Conservation (phyloP, 148 eudicot genomes). For the Nepenthes mirabilis region DNA sequence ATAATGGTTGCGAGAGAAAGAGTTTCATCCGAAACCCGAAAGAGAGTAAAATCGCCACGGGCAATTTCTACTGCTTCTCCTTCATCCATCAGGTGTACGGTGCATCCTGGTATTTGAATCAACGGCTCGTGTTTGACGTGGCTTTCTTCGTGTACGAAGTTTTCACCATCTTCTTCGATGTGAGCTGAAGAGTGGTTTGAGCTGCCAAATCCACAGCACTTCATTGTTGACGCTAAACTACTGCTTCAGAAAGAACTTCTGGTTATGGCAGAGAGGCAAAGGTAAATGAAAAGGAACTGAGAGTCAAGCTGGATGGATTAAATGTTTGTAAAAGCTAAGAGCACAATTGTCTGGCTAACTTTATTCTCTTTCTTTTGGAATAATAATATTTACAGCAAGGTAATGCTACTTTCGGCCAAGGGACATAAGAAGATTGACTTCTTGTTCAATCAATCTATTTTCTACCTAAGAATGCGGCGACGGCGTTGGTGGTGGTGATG, state of each 20-base stretch:
- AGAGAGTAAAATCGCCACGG: slow-evolving; percentile 40
- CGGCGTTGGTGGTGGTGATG: too few species aligned
- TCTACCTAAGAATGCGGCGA: too few species aligned
- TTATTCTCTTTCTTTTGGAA: background rate
- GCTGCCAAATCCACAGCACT: slow-evolving; percentile 1
- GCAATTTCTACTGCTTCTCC: slow-evolving; percentile 65
- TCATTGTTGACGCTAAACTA: background rate
- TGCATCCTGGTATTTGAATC: slow-evolving; percentile 53
- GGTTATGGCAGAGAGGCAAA: too few species aligned
- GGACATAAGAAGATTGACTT: background rate
- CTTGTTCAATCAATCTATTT: too few species aligned
- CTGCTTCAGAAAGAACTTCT: background rate
- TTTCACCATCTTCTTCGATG: background rate
- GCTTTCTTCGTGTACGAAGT: slow-evolving; percentile 1
- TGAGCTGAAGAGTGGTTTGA: background rate
- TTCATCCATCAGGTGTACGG: slow-evolving; percentile 60
- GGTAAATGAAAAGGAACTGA: too few species aligned
- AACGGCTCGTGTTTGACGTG: slow-evolving; percentile 41
- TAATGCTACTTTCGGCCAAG: background rate
- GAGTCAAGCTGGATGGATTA: background rate
- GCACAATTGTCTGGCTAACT: background rate
- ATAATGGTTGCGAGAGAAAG: slow-evolving; percentile 50
- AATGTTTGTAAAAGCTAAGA: background rate
- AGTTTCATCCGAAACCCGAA: slow-evolving; percentile 37
- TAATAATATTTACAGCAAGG: background rate